phyloP scores from a whole-genome alignment of 345 rosid genomes.

The Syzygium grande region DNA sequence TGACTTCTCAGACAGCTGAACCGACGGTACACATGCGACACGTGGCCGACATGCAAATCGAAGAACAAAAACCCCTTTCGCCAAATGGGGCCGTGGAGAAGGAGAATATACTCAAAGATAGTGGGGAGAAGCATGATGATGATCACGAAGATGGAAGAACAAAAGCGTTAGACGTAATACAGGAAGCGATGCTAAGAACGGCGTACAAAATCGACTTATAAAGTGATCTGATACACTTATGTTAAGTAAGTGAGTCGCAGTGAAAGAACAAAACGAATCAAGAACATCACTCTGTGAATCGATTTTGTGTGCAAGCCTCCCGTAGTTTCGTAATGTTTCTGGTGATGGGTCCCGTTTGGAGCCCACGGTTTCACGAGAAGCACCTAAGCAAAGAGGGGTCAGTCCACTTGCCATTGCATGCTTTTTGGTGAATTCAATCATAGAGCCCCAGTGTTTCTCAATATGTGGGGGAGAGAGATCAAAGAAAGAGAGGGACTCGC shows the following conservation, averaged over 20 bases:
- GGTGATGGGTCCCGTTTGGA: background rate
- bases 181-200: background rate
- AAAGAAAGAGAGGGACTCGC: background rate
- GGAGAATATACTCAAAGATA: slow-evolving; percentile 1
- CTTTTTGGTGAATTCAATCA: slow-evolving; percentile 1
- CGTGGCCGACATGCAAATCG: slow-evolving; percentile 7
- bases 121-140: slow-evolving; percentile 5
- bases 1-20: background rate
- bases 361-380: background rate
- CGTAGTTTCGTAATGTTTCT: background rate
- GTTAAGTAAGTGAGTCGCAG: background rate
- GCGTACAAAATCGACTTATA: background rate
- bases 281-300: background rate
- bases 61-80: background rate
- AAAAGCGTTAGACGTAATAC: background rate
- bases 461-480: background rate
- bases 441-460: background rate
- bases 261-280: background rate
- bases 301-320: background rate
- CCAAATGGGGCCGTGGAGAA: background rate
- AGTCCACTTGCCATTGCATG: background rate
- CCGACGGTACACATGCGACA: background rate
- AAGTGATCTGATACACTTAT: background rate
- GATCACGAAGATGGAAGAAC: background rate
- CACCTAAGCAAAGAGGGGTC: background rate